Percentiles rank a stretch among this genome's conserved stretches.
phyloP scores from a whole-genome alignment of 768 basidiomycete species.

The Coprinopsis sp. region DNA sequence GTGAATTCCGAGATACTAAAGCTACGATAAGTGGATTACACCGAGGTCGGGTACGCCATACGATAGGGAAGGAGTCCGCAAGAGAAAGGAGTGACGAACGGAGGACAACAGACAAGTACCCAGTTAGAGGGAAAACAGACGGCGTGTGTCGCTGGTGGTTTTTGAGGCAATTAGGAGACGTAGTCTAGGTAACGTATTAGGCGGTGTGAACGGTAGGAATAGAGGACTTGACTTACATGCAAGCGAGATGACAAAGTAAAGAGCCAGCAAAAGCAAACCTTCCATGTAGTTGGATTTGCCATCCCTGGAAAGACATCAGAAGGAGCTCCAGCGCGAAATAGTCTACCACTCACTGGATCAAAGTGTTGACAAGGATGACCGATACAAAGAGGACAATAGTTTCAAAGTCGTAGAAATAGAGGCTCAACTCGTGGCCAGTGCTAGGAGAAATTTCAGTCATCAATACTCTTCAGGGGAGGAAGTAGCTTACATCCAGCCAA shows the following conservation, averaged over 20 bases:
- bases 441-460: slow-evolving; percentile 28
- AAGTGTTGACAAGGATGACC: slow-evolving; percentile 81
- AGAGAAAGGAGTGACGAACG: too few relatives aligned
- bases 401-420: slow-evolving; percentile 88
- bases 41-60: too few relatives aligned
- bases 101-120: too few relatives aligned
- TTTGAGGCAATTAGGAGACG: too few relatives aligned
- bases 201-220: too few relatives aligned
- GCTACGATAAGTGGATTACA: too few relatives aligned
- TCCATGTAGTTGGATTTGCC: slow-evolving; percentile 93
- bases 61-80: too few relatives aligned
- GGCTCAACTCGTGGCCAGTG: slow-evolving; percentile 63
- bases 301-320: slow-evolving; percentile 39
- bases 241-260: slow-evolving; percentile 79
- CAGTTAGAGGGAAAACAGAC: too few relatives aligned
- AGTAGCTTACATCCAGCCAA: slow-evolving; percentile 75
- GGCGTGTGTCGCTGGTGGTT: too few relatives aligned
- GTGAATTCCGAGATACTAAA: too few relatives aligned
- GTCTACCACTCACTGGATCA: slow-evolving; percentile 53
- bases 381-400: slow-evolving; percentile 85
- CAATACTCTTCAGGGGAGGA: slow-evolving; percentile 10
- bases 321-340: background rate
- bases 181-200: too few relatives aligned
- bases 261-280: slow-evolving; percentile 70
- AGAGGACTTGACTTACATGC: slow-evolving; percentile 57